Conservation (phyloP, 106 monocot genomes). For the Platanthera guangdongensis region DNA sequence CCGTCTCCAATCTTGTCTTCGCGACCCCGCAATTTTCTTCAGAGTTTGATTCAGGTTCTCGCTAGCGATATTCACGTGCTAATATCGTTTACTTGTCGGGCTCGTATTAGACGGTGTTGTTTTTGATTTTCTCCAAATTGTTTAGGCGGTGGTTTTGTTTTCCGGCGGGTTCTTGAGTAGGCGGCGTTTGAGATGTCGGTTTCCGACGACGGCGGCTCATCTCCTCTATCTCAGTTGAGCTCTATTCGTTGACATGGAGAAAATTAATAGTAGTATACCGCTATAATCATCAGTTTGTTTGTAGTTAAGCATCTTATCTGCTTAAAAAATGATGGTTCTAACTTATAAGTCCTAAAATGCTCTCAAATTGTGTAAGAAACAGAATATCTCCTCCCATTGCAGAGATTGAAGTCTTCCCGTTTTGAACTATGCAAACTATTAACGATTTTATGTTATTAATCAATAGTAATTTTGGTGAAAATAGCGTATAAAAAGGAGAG, state of each 20-base stretch:
- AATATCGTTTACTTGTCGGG: neutral
- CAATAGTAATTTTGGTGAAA: too few species aligned
- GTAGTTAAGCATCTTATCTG: neutral
- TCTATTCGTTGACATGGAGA: neutral
- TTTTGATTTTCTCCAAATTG: neutral
- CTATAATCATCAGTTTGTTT: neutral
- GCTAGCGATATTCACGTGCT: neutral
- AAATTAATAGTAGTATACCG: neutral
- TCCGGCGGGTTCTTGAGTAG: neutral
- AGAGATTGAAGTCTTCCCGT: conserved; percentile 2
- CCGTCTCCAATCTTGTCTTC: neutral
- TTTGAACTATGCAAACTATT: too few species aligned
- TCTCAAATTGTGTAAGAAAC: neutral
- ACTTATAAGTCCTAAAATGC: conserved; percentile 2
- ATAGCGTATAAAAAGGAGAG: too few species aligned
- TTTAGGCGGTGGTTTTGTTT: neutral
- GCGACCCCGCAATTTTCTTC: neutral
- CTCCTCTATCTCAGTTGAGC: conserved; percentile 9
- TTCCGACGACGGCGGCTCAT: conserved; percentile 1
- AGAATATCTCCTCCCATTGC: neutral
- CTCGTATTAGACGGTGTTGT: neutral
- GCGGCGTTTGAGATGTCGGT: conserved; percentile 1
- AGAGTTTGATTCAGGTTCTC: conserved; percentile 4
- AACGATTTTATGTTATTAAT: too few species aligned
- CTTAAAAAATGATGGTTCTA: neutral